Evolutionary conservation across 1,139 yeast genomes (phyloP), one percentile per base, ranked within the genome.

Genomic region (Yamadazyma blattariae): DNA sequence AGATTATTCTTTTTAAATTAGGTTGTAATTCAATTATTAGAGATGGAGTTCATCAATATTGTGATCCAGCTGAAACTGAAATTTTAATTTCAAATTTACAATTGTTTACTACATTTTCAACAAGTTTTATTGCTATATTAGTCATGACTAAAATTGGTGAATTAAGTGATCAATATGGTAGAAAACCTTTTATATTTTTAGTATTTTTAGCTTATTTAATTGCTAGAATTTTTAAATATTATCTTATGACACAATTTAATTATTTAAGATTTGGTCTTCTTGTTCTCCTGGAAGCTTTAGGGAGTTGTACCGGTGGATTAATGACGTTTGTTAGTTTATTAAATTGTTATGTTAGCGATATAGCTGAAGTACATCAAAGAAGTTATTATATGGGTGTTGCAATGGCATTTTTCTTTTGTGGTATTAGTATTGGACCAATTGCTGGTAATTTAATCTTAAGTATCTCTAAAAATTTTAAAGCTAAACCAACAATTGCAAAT

Each of bases 361-460:
- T 80, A 33, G 77, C 77, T n/a, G 77, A 74, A 13, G 66, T 80
- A 1, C 64, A 62, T 27, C 66, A 69, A 34, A 56, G 90, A 40
- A 74, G 77, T 20, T 70, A 71, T 34, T 63, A 67, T 4, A 59
- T 84, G 41, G 87, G 88, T 1, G 56, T 73, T 25, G 58, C 71
- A 14, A 67, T 72, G 40, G 83, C 88, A 0, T 59, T 74, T 20
- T 51, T 81, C 37, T 79, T 68, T 45, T 59, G 69, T 3, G 90
- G 89, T 0, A 50, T 78, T 41, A 79, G 82, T 0, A 9, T 73
- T n/a, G 92, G 90, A 1, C 92, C 94, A 0, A 38, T 78, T 17
- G 33, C 69, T 2, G 82, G 84, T 0, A 75, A 79, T 32, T 40
- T 64, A 16, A 35, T 41, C 43, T 59, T 38, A 52, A 48, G 25